phyloP scores from a whole-genome alignment of 2,329 filamentous ascomycete species.

The Sporothrix pseudoabietina region DNA sequence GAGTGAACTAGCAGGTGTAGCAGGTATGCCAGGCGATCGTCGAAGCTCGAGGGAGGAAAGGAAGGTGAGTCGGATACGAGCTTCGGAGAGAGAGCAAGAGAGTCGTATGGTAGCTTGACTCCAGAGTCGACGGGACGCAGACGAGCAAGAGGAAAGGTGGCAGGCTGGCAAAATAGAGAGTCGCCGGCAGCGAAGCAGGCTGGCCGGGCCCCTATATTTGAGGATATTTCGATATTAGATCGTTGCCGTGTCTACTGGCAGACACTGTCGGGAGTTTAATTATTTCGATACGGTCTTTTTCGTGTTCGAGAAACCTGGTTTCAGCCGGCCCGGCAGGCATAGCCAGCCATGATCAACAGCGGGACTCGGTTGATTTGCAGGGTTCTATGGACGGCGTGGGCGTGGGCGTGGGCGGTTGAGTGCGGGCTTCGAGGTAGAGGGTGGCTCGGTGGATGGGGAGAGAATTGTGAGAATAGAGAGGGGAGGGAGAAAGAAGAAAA shows the following conservation, averaged over 20 bases:
- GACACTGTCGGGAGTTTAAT: constrained; percentile 15
- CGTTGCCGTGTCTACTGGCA: constrained; percentile 21
- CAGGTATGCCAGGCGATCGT: not conserved
- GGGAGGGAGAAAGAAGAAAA: not conserved
- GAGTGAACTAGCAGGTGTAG: not conserved
- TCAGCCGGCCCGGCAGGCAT: constrained; percentile 28
- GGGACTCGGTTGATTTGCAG: constrained; percentile 22
- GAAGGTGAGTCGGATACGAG: not conserved
- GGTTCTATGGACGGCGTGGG: not conserved
- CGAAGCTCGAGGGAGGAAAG: not conserved
- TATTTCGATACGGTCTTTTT: constrained; percentile 17
- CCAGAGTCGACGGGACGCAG: not conserved
- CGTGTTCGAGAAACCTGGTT: constrained; percentile 27
- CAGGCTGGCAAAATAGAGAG: constrained; percentile 26
- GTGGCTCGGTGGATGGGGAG: not conserved
- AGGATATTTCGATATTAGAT: constrained; percentile 10
- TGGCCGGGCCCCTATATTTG: constrained; percentile 15
- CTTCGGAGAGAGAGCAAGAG: not conserved
- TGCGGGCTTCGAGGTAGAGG: not conserved
- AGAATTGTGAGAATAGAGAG: not conserved
- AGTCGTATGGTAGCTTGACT: not conserved
- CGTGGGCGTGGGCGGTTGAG: not conserved
- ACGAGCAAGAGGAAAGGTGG: not conserved
- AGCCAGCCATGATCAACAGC: constrained; percentile 25
- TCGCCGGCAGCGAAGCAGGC: constrained; percentile 7